Percentiles rank a stretch among this genome's conserved stretches.
These are phyloP conservation scores for Babesia microti DNA, from an alignment of 169 alveolate genomes.

Conservation along the genomic window DNA sequence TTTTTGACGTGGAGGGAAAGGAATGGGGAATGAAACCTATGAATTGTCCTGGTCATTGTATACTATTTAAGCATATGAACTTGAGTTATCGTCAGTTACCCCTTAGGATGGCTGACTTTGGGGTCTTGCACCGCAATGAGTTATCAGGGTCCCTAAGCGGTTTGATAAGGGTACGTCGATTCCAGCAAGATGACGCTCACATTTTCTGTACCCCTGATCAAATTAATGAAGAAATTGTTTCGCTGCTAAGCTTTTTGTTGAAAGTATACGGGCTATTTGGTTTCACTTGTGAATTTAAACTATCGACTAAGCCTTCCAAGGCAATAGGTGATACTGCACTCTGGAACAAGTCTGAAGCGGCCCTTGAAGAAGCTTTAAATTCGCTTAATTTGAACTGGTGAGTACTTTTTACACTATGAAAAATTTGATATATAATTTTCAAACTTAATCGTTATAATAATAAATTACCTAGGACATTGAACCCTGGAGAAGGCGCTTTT, in stretches of 20 bases:
- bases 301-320: constrained; percentile 94
- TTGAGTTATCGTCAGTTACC: constrained; percentile 95
- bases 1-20: constrained; percentile 84
- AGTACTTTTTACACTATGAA: background rate
- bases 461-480: constrained; percentile 47
- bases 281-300: constrained; percentile 80
- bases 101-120: constrained; percentile 96
- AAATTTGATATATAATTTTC: background rate
- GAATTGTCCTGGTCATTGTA: constrained; percentile 99
- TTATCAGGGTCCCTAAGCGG: constrained; percentile 96
- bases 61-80: constrained; percentile 78
- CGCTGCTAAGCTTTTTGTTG: constrained; percentile 81
- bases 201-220: constrained; percentile 93
- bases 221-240: constrained; percentile 80
- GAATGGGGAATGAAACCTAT: constrained; percentile 99
- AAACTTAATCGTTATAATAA: background rate
- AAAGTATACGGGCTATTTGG: constrained; percentile 86
- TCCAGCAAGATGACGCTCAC: constrained; percentile 99
- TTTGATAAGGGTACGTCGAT: constrained; percentile 92
- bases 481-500: constrained; percentile 99
- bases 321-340: constrained; percentile 85
- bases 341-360: constrained; percentile 93
- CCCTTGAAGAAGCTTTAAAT: constrained; percentile 83
- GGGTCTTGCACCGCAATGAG: constrained; percentile 97
- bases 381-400: constrained; percentile 81